Conservation (phyloP, 768 basidiomycete species). For the Stropharia rugosoannulata region DNA sequence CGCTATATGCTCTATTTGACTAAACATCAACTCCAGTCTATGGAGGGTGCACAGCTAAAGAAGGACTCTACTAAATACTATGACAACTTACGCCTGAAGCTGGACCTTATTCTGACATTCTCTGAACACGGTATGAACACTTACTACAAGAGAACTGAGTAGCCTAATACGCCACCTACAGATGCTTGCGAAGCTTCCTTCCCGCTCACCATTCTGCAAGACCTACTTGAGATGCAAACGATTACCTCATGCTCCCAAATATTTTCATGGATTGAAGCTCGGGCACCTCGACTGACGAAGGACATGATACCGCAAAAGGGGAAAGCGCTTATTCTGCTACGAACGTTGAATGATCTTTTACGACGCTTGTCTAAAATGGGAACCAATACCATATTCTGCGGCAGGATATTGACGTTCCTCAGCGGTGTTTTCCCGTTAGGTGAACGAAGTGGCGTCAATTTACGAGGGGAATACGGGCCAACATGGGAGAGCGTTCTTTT, state of each 20-base stretch:
- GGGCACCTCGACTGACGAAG: conserved; percentile 67
- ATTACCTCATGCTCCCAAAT: conserved; percentile 83
- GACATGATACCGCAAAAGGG: conserved; percentile 85
- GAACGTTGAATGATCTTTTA: conserved; percentile 85
- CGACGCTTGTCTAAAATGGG: conserved; percentile 86
- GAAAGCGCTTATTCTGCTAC: conserved; percentile 81
- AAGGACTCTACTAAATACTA: conserved; percentile 58
- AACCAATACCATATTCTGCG: conserved; percentile 83
- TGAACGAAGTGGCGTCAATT: conserved; percentile 88
- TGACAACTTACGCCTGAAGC: conserved; percentile 50
- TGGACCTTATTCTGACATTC: conserved; percentile 76
- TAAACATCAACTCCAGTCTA: conserved; percentile 41
- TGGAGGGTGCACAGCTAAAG: conserved; percentile 66
- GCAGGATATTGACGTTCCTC: conserved; percentile 85
- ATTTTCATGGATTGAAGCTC: conserved; percentile 84
- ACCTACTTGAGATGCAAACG: conserved; percentile 84
- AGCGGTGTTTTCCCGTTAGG: conserved; percentile 85
- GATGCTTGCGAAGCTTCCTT: conserved; percentile 79
- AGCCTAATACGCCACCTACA: conserved; percentile 21
- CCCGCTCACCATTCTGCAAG: conserved; percentile 73
- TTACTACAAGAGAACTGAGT: not conserved
- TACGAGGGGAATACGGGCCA: conserved; percentile 85
- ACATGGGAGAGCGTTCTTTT: conserved; percentile 68
- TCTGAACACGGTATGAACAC: conserved; percentile 66
- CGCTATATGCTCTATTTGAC: not conserved